Conservation (phyloP, 1,139 yeast species). For the Candida buenavistaensis region DNA sequence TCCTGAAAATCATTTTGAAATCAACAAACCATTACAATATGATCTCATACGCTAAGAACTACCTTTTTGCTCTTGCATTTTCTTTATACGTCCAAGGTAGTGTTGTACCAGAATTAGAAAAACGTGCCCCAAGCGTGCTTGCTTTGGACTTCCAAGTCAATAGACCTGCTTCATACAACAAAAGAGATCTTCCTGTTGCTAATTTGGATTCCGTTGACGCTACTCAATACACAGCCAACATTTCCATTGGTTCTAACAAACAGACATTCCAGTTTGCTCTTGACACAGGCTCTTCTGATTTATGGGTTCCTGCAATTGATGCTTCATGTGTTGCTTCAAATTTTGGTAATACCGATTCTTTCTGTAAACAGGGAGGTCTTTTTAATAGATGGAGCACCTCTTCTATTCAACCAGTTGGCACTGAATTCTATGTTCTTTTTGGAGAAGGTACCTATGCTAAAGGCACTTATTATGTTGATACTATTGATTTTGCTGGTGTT, state of each 20-base stretch:
- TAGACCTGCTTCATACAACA: no score
- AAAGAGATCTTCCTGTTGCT: no score
- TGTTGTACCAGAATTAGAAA: no score
- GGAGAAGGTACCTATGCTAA: conserved; percentile 51
- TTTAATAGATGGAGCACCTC: conserved; percentile 12
- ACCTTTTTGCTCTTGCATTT: no score
- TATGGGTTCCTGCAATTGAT: conserved; percentile 21
- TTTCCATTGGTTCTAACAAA: conserved; percentile 22
- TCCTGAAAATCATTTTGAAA: no score
- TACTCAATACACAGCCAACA: conserved; percentile 5
- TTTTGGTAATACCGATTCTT: conserved; percentile 1
- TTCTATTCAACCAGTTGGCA: conserved; percentile 11
- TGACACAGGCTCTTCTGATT: conserved; percentile 31
- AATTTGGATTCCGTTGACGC: no score
- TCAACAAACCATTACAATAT: no score
- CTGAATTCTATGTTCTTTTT: conserved; percentile 10
- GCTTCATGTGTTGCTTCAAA: conserved; percentile 9
- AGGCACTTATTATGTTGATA: no score
- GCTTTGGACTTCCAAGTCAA: no score
- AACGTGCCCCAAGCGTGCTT: no score
- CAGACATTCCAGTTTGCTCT: conserved; percentile 20
- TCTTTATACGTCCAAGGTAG: no score
- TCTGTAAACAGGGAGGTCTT: conserved; percentile 5
- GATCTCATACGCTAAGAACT: no score
- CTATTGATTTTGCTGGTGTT: conserved; percentile 14